Evolutionary conservation across 257 asterid genomes (phyloP).

Genomic region (Haberlea rhodopensis): DNA sequence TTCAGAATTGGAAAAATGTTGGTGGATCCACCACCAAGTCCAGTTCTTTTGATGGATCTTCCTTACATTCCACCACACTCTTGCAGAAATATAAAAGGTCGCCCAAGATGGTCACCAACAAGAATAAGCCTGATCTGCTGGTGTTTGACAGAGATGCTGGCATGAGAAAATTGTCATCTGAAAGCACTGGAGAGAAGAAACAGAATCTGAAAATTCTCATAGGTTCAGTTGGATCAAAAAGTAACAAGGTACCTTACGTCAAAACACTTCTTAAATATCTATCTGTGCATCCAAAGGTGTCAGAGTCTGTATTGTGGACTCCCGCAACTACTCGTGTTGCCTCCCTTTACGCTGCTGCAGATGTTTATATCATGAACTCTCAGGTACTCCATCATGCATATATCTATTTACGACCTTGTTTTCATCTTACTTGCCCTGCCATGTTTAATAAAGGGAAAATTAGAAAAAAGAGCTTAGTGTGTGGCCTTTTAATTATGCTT

Average conservation of each 20-base stretch:
- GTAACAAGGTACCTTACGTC: slow-evolving; percentile 82
- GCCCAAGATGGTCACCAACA: slow-evolving; percentile 20
- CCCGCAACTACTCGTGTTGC: slow-evolving; percentile 94
- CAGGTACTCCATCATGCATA: slow-evolving; percentile 50
- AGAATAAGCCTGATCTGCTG: slow-evolving; percentile 19
- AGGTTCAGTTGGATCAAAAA: slow-evolving; percentile 93
- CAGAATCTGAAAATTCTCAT: slow-evolving; percentile 67
- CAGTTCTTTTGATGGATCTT: slow-evolving; percentile 21
- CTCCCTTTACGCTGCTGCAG: slow-evolving; percentile 93
- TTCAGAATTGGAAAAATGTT: slow-evolving; percentile 33
- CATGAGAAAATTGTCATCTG: slow-evolving; percentile 36
- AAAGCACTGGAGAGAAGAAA: slow-evolving; percentile 28
- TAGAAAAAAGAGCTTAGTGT: not conserved
- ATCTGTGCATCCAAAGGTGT: slow-evolving; percentile 57
- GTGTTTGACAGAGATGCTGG: slow-evolving; percentile 29
- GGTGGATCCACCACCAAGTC: slow-evolving; percentile 27
- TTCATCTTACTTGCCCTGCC: not conserved
- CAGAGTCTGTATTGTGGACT: slow-evolving; percentile 83
- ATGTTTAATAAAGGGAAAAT: not conserved
- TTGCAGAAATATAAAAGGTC: slow-evolving; percentile 18
- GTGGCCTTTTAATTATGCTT: not conserved
- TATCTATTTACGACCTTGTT: not conserved
- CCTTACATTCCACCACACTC: not conserved
- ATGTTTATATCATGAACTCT: slow-evolving; percentile 91
- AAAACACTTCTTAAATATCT: slow-evolving; percentile 63